Evolutionary conservation across 2,329 filamentous ascomycete genomes (phyloP).

Genomic region (Fusarium algeriense): DNA sequence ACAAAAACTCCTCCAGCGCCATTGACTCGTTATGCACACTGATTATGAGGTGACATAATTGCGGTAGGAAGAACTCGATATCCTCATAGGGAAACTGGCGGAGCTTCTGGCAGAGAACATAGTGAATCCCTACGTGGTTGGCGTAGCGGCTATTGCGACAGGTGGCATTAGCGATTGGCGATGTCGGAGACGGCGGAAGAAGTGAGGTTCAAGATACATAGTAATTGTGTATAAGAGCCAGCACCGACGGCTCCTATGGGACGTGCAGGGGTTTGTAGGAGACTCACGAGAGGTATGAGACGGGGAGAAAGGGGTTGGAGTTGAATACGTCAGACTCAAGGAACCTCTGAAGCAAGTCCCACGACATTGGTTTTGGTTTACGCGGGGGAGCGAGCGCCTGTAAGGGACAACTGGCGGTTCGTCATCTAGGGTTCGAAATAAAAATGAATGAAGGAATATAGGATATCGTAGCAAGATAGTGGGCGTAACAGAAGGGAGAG

Average conservation of each 20-base stretch:
- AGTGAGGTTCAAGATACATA: conserved; percentile 1
- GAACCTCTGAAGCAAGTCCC: conserved; percentile 90
- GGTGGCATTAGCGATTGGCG: conserved; percentile 45
- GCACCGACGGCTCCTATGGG: not conserved
- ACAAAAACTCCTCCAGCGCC: conserved; percentile 88
- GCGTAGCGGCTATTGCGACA: conserved; percentile 77
- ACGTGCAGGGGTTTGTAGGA: conserved; percentile 12
- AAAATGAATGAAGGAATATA: conserved; percentile 17
- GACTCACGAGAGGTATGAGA: conserved; percentile 88
- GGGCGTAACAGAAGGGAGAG: conserved; percentile 5
- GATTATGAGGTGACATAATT: conserved; percentile 88
- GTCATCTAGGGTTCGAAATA: conserved; percentile 53
- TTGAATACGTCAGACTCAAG: conserved; percentile 96
- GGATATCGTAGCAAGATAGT: conserved; percentile 7
- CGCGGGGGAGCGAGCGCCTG: conserved; percentile 50
- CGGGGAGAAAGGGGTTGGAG: conserved; percentile 87
- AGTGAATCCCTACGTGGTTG: conserved; percentile 90
- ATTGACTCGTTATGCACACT: conserved; percentile 92
- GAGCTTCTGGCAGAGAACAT: conserved; percentile 89
- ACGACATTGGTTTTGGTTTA: conserved; percentile 74
- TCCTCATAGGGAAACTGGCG: conserved; percentile 91
- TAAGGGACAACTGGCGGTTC: conserved; percentile 51
- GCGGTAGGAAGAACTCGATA: conserved; percentile 91
- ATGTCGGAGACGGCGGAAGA: conserved; percentile 35
- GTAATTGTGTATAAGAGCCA: not conserved